A percentile compares a stretch with the other conserved stretches of the same genome.
Conservation (phyloP, 2,329 filamentous ascomycete genomes). For the Colletotrichum karsti region DNA sequence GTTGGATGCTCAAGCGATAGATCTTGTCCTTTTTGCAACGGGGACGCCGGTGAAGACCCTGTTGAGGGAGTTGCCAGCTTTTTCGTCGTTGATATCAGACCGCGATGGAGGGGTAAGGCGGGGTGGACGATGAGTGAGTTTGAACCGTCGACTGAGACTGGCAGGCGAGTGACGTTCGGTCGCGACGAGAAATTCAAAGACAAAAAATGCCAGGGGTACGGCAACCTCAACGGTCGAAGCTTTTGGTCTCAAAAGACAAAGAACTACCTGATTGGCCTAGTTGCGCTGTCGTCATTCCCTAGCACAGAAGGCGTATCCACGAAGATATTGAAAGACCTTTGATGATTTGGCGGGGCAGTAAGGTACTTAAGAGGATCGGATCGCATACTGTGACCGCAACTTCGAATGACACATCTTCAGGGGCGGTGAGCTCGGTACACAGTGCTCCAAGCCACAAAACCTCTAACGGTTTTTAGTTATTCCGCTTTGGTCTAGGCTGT, state of each 20-base stretch:
- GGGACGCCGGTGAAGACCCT: not conserved
- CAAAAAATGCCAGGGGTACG: not conserved
- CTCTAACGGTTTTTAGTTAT: slow-evolving; percentile 20
- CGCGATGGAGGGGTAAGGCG: slow-evolving; percentile 16
- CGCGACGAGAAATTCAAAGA: not conserved
- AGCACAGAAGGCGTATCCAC: slow-evolving; percentile 9
- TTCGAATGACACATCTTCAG: not conserved
- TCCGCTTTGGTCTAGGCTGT: not conserved
- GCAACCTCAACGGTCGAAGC: not conserved
- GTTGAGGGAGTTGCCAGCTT: not conserved
- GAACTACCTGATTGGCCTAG: slow-evolving; percentile 18
- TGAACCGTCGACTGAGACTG: slow-evolving; percentile 6
- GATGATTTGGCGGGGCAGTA: slow-evolving; percentile 15
- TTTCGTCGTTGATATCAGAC: slow-evolving; percentile 5
- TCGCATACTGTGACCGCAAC: slow-evolving; percentile 18
- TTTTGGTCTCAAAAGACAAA: not conserved
- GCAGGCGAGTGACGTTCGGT: slow-evolving; percentile 1
- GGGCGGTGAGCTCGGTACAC: slow-evolving; percentile 15
- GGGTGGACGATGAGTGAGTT: not conserved
- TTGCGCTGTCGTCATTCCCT: slow-evolving; percentile 26
- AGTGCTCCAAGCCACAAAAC: not conserved
- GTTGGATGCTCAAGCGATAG: not conserved
- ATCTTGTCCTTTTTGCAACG: not conserved
- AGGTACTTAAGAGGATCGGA: slow-evolving; percentile 1
- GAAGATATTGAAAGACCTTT: slow-evolving; percentile 27